Evolutionary conservation across 2,329 filamentous ascomycete genomes (phyloP).

Genomic region (Colletotrichum lupini): DNA sequence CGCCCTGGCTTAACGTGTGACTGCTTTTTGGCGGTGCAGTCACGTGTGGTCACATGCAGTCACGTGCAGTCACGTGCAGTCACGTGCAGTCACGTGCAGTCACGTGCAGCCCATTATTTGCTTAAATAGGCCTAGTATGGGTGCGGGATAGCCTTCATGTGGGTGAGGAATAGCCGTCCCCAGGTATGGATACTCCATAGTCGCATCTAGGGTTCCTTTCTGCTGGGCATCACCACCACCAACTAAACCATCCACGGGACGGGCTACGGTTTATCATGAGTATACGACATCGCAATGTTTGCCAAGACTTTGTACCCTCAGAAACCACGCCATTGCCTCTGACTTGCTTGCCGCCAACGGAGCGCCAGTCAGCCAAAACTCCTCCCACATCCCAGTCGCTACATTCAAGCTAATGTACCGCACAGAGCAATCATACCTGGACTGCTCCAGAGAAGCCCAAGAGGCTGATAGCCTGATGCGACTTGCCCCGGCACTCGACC

Average conservation of each 20-base stretch:
- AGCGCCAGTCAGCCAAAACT: not conserved
- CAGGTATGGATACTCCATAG: not conserved
- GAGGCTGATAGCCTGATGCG: conserved; percentile 28
- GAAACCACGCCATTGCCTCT: conserved; percentile 1
- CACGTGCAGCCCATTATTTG: no score
- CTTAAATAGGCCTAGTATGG: no score
- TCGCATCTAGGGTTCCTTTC: not conserved
- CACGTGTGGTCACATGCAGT: no score
- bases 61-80: no score
- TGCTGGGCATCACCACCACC: not conserved
- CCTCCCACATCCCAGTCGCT: not conserved
- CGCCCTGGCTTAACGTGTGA: no score
- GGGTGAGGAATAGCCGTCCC: no score
- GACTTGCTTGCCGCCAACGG: not conserved
- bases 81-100: no score
- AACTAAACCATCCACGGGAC: not conserved
- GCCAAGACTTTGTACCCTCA: conserved; percentile 18
- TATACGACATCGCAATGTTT: not conserved
- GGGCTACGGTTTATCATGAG: not conserved
- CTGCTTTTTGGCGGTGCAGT: no score
- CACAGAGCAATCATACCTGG: not conserved
- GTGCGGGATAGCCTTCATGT: no score
- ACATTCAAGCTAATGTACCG: conserved; percentile 1
- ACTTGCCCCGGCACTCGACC: conserved; percentile 18
- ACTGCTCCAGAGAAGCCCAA: not conserved